Evolutionary conservation across 495 filamentous ascomycete species (phyloP), one percentile per base, ranked within the genome.

Genomic region (Hypoxylon subgilvum): DNA sequence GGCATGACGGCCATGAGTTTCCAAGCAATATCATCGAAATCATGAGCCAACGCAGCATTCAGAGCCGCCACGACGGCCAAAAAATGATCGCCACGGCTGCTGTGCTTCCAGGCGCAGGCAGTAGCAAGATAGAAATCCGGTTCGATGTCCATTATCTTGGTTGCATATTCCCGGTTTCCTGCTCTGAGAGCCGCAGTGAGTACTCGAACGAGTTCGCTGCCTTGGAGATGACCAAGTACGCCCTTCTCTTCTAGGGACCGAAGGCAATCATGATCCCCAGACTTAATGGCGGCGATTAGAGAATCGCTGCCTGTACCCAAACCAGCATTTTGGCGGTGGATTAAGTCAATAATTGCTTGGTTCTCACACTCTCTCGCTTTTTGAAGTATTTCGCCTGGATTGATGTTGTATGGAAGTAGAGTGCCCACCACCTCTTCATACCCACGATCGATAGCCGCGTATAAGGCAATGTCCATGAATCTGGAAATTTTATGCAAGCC

Each of bases 21-120:
- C 52, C 43, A 47, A 41, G 52, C 52, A 42, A 56, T 56, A 13
- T 48, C 34, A 34, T 56, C 43, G 25, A 56, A 47, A 16, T 13
- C n/a, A 41, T 56, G 52, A 48, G 32, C 7, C 17, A 56, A 34
- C 23, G 52, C 52, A 38, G 52, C 41, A 31, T 10, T 14, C 8
- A 55, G 3, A 3, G 41, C 32, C n/a, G 3, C 28, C 12, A 2
- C 5, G 7, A 19, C n/a, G 22, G 19, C 14, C 19, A 52, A 52
- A 16, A 22, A 2, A 2, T n/a, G n/a, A n/a, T n/a, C n/a, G n/a
- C n/a, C n/a, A n/a, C n/a, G n/a, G n/a, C n/a, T n/a, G n/a, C n/a
- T n/a, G n/a, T n/a, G n/a, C n/a, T n/a, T n/a, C n/a, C n/a, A n/a
- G n/a, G n/a, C n/a, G n/a, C n/a, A n/a, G n/a, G n/a, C n/a, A n/a